A percentile compares a stretch with the other conserved stretches of the same genome.
These are phyloP conservation scores for Clonostachys sp. DNA, from an alignment of 2,329 filamentous ascomycete genomes.

Conservation along the genomic window DNA sequence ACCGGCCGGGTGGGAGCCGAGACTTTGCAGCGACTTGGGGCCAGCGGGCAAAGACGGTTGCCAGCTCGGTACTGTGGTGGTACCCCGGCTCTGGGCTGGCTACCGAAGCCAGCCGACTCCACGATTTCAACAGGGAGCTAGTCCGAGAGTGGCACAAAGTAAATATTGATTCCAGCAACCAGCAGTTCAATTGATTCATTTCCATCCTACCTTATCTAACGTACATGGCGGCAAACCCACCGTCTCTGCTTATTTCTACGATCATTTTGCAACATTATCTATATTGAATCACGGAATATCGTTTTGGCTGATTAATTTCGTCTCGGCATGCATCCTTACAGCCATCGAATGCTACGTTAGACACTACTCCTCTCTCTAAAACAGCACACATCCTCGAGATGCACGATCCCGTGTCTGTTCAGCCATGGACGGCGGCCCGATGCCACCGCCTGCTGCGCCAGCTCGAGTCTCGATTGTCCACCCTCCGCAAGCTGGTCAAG, in stretches of 20 bases:
- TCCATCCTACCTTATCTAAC: not conserved
- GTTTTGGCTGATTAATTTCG: not conserved
- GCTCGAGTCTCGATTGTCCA: slow-evolving; percentile 34
- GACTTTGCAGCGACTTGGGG: not conserved
- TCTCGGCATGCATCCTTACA: not conserved
- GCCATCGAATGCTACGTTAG: not conserved
- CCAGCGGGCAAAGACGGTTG: no score
- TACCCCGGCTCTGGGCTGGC: no score
- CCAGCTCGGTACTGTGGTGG: no score
- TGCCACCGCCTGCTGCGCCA: slow-evolving; percentile 42
- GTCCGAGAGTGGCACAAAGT: slow-evolving; percentile 2
- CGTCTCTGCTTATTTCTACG: no score
- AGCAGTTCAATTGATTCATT: not conserved
- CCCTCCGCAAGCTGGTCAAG: slow-evolving; percentile 25
- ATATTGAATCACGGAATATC: not conserved
- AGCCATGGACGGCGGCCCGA: slow-evolving; percentile 40
- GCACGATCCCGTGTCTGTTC: slow-evolving; percentile 8
- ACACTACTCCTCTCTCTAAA: not conserved
- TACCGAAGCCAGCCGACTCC: slow-evolving; percentile 1
- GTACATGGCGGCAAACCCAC: not conserved
- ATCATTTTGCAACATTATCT: no score
- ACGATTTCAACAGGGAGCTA: not conserved
- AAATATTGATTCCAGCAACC: slow-evolving; percentile 2
- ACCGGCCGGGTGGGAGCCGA: not conserved
- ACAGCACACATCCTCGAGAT: not conserved